phyloP scores from a whole-genome alignment of 2,329 filamentous ascomycete species.

The Raffaelea ambrosiae region DNA sequence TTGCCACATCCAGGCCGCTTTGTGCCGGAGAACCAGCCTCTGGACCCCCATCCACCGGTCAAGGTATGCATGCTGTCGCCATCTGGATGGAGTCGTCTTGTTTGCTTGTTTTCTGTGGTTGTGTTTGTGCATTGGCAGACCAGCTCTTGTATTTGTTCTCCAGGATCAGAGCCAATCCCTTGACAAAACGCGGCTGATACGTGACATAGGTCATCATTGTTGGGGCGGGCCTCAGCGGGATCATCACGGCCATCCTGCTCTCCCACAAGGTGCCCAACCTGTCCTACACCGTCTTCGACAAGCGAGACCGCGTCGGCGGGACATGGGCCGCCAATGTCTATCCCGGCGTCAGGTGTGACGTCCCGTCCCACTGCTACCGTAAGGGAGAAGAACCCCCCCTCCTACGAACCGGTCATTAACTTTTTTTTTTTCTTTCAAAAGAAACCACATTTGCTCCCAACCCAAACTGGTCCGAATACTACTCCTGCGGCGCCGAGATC shows the following conservation, averaged over 20 bases:
- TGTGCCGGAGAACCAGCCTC: not conserved
- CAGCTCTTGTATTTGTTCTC: no score
- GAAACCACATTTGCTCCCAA: constrained; percentile 12
- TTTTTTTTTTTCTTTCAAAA: no score
- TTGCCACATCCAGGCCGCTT: not conserved
- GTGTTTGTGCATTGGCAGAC: no score
- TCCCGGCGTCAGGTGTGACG: constrained; percentile 14
- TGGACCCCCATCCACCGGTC: constrained; percentile 5
- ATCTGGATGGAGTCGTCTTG: no score
- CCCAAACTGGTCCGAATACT: constrained; percentile 12
- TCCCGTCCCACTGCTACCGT: constrained; percentile 14
- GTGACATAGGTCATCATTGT: constrained; percentile 17
- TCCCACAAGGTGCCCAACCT: constrained; percentile 12
- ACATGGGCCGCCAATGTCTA: constrained; percentile 9
- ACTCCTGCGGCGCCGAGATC: constrained; percentile 12
- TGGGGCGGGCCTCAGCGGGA: constrained; percentile 41
- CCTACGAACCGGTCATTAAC: no score
- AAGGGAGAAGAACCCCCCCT: no score
- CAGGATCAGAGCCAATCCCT: no score
- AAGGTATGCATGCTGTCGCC: no score
- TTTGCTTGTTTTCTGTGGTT: no score
- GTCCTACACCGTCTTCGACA: constrained; percentile 8
- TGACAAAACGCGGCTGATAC: no score
- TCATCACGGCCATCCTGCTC: constrained; percentile 18
- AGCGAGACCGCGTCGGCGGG: constrained; percentile 1